Evolutionary conservation across 192 early-diverging fungal species (phyloP).

Genomic region (Spinellus fusiger): DNA sequence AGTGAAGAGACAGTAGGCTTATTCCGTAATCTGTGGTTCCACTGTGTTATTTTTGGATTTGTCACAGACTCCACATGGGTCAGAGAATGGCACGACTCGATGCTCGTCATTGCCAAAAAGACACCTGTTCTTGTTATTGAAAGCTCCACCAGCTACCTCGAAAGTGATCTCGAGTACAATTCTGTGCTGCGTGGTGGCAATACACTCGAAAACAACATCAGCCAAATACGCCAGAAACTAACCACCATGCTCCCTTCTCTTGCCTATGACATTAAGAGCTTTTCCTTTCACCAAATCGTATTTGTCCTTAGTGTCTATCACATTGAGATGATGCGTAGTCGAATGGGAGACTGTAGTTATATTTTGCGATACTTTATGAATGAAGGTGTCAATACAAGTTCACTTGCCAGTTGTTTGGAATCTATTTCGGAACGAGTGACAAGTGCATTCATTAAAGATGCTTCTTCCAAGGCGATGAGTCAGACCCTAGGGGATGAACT

Average conservation of each 20-base stretch:
- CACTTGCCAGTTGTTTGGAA: slow-evolving; percentile 69
- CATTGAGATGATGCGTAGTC: slow-evolving; percentile 74
- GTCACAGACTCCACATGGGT: slow-evolving; percentile 69
- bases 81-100: slow-evolving; percentile 63
- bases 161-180: slow-evolving; percentile 82
- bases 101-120: slow-evolving; percentile 71
- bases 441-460: slow-evolving; percentile 43
- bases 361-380: slow-evolving; percentile 84
- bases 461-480: slow-evolving; percentile 40
- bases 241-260: slow-evolving; percentile 51
- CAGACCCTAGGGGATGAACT: slow-evolving; percentile 47
- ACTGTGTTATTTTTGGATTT: slow-evolving; percentile 73
- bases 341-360: slow-evolving; percentile 59
- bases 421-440: slow-evolving; percentile 62
- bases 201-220: slow-evolving; percentile 38
- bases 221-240: slow-evolving; percentile 51
- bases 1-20: slow-evolving; percentile 57
- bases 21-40: slow-evolving; percentile 92
- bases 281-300: slow-evolving; percentile 67
- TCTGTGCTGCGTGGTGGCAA: slow-evolving; percentile 66
- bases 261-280: slow-evolving; percentile 45
- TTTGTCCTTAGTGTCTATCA: slow-evolving; percentile 83
- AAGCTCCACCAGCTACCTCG: slow-evolving; percentile 67
- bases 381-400: slow-evolving; percentile 73
- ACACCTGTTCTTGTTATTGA: slow-evolving; percentile 79